Base-by-base conservation (phyloP, 257 asterid species). In the Hygrophila difformis region DNA sequence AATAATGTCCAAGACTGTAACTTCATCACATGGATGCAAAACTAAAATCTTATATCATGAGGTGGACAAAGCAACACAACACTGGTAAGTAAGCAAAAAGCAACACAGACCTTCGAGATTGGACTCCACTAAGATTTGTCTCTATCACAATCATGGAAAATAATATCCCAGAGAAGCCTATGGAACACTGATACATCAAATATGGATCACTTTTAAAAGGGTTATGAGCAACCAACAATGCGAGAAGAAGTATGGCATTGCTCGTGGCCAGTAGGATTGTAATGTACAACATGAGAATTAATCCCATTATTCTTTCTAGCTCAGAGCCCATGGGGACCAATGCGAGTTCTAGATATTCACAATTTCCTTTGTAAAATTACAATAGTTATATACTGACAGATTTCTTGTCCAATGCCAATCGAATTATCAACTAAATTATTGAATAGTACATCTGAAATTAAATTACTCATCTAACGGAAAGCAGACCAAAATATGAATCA, bases 241-340 rank as follows among this genome's bases (percentile, higher is more conserved):
- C 72, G 12, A 86, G 60, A 31, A 78, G 61, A 34, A 86, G 54
- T 55, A 91, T 37, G 45, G 89, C 98, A 69, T 80, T 91, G 82
- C 94, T 76, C 40, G 74, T 49, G 26, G 94, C 96, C 68, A 91
- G 65, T 46, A 91, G 67, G 55, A 74, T 46, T 54, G 65, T 71
- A 50, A 74, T 53, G 67, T 76, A 82, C 57, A 75, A 53, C 74
- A 82, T 58, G 59, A 93, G 88, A 60, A 91, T 69, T 23, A 96
- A 91, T 57, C 98, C 98, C 96, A 86, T 86, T 46, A 91, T 78
- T 71, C 96, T 81, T 75, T 91, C 98, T 64, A 91, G 86, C 71
- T 85, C 98, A 50, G 98, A 79, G 45, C 98, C 98, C 83, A 91
- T 69, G 45, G 98, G 96, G 48, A 82, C 93, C 76, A 86, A 69